Percentiles rank a stretch among this genome's conserved stretches.
Evolutionary conservation across 345 rosid species (phyloP).

Genomic region (Eucalyptus cladocalyx): DNA sequence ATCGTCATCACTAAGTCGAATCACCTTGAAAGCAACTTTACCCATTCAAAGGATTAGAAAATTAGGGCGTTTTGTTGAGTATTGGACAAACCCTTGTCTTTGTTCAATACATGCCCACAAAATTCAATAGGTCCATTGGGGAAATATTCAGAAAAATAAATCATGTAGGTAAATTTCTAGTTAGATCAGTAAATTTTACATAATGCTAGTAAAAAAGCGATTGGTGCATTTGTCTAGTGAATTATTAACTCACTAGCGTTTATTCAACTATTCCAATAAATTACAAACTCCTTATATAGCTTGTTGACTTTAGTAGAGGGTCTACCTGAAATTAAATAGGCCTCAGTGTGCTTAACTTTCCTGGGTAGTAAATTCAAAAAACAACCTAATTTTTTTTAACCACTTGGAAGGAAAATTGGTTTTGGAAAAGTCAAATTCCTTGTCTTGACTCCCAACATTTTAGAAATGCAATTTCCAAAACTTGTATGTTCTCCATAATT

Average conservation of each 20-base stretch:
- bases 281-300: background rate
- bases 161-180: background rate
- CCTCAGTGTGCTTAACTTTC: background rate
- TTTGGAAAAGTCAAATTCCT: background rate
- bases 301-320: background rate
- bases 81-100: background rate
- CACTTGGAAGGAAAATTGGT: too few species aligned
- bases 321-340: background rate
- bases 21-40: background rate
- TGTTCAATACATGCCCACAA: background rate
- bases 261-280: background rate
- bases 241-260: background rate
- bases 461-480: too few species aligned
- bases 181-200: too few species aligned
- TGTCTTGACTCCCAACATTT: too few species aligned
- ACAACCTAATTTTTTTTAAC: too few species aligned
- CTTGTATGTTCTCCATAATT: too few species aligned
- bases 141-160: background rate
- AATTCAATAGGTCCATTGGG: background rate
- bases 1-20: background rate
- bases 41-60: background rate
- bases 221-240: background rate
- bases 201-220: background rate
- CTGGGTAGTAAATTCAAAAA: background rate
- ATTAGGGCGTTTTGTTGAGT: background rate